phyloP scores from a whole-genome alignment of 1,284 basidiomycete species.

The Tilletia caries region DNA sequence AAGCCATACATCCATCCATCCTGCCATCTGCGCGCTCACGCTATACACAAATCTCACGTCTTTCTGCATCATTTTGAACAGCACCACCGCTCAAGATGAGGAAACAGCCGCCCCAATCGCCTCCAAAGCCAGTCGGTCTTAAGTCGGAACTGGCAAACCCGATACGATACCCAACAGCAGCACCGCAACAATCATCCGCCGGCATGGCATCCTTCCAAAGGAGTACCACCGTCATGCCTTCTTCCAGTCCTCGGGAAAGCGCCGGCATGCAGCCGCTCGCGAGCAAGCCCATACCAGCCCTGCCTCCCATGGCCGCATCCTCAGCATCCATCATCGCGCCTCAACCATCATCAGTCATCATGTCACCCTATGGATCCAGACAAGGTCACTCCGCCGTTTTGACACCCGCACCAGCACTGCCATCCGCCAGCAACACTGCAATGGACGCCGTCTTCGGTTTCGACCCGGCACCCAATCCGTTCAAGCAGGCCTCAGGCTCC shows the following conservation, averaged over 20 bases:
- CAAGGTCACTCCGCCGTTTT: slow-evolving; percentile 22
- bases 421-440: slow-evolving; percentile 19
- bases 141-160: neutral
- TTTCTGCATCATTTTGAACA: neutral
- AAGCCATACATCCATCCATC: neutral
- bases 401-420: slow-evolving; percentile 24
- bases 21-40: neutral
- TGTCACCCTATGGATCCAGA: slow-evolving; percentile 15
- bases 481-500: slow-evolving; percentile 37
- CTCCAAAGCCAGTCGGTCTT: neutral
- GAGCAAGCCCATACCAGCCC: slow-evolving; percentile 2
- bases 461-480: slow-evolving; percentile 44
- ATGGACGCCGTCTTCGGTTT: slow-evolving; percentile 35
- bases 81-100: slow-evolving; percentile 7
- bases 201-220: neutral
- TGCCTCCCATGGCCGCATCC: slow-evolving; percentile 23
- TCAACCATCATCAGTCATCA: slow-evolving; percentile 17
- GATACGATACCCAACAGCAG: slow-evolving; percentile 5
- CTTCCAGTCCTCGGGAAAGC: neutral
- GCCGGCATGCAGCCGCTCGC: neutral
- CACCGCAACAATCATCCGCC: neutral
- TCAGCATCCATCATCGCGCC: slow-evolving; percentile 25
- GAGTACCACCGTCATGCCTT: neutral
- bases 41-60: neutral
- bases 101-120: neutral